Evolutionary conservation across 1,284 basidiomycete species (phyloP), one percentile per base, ranked within the genome.

Genomic region (Trichosporon inkin): DNA sequence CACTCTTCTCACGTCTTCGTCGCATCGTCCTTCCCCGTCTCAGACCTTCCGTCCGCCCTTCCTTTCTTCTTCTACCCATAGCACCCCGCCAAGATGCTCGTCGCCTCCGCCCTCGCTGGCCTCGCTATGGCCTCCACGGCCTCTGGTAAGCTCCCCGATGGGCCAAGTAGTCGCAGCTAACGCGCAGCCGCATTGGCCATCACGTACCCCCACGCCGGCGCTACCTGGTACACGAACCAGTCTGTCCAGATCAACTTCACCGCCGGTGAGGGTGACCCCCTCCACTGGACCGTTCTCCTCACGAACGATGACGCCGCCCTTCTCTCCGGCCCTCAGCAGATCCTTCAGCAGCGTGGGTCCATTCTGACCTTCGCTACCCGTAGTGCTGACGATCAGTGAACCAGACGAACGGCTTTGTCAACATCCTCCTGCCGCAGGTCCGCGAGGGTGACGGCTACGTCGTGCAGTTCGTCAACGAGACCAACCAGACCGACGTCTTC

Each of bases 381-480:
- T 5, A 11, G 17, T 22, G 8, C 47, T 41, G 19, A 16, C 38
- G 34, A 6, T 10, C 28, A 16, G 28, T 20, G 41, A 35, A 44
- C 49, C 44, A 6, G 17, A 63, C 68, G 1, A 64, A 70, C 10
- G 40, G 61, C 17, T 71, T 64, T 47, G 67, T 73, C 47, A 28
- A 63, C 20, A 58, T 75, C 57, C 58, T 66, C 40, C 65, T 76
- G 19, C 69, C 69, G 44, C 56, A 62, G n/a, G 13, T 75, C 13
- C 4, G 24, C 47, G 19, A 37, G 36, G 62, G 59, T 34, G 58
- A 61, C 19, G 77, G 74, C 53, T 84, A 82, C 71, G 67, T 72
- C 40, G 79, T 84, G 37, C 68, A 72, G 60, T 80, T 83, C 57
- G 77, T 81, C 56, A 82, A 81, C 71, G 76, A 80, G 16, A 68